A percentile compares a stretch with the other conserved stretches of the same genome.
Evolutionary conservation across 805 yeast species (phyloP).

Genomic region (Phaffomyces thermotolerans): DNA sequence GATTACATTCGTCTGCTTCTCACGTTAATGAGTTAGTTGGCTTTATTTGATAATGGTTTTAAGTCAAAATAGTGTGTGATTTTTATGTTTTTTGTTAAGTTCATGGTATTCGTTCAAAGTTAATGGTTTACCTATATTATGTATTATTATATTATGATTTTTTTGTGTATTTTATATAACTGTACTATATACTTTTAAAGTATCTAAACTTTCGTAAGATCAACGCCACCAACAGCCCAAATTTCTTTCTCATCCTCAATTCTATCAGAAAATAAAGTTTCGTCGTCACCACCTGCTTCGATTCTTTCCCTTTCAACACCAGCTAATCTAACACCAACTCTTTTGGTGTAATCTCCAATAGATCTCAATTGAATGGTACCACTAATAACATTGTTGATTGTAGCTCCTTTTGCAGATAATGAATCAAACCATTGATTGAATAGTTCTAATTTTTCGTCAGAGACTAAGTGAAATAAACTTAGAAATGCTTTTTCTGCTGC

Average conservation of each 20-base stretch:
- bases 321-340: slow-evolving; percentile 87
- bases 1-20: no score
- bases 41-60: not conserved
- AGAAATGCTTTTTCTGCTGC: slow-evolving; percentile 91
- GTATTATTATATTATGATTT: not conserved
- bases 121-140: no score
- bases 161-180: not conserved
- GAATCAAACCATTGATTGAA: slow-evolving; percentile 62
- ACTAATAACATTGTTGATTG: slow-evolving; percentile 34
- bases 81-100: not conserved
- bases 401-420: slow-evolving; percentile 28
- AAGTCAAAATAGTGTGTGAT: not conserved
- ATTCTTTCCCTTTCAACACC: slow-evolving; percentile 81
- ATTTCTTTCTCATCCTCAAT: slow-evolving; percentile 82
- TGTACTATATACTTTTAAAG: not conserved
- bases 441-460: slow-evolving; percentile 44
- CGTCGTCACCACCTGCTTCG: slow-evolving; percentile 85
- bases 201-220: slow-evolving; percentile 26
- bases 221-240: slow-evolving; percentile 80
- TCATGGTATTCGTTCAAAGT: not conserved
- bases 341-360: slow-evolving; percentile 77
- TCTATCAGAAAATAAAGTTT: slow-evolving; percentile 75
- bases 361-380: slow-evolving; percentile 63
- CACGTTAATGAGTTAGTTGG: not conserved
- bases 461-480: slow-evolving; percentile 63